Percentiles rank a stretch among this genome's conserved stretches.
phyloP scores from a whole-genome alignment of 164 flowering plant species.

The Echeveria elegans region DNA sequence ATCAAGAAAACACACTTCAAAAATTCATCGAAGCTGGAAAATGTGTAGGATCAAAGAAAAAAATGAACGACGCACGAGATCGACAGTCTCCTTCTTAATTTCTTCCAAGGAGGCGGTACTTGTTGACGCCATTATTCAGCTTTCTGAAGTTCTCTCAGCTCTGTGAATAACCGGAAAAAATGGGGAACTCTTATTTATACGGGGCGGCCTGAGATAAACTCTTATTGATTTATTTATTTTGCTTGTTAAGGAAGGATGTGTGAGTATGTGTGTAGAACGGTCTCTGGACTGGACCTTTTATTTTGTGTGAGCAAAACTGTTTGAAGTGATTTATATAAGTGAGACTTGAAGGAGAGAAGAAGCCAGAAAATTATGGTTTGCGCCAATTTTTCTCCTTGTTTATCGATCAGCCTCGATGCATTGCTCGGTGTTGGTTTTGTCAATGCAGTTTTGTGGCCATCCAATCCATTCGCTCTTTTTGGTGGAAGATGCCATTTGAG shows the following conservation, averaged over 20 bases:
- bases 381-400: background rate
- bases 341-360: background rate
- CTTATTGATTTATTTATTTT: background rate
- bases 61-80: conserved; percentile 31
- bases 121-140: conserved; percentile 2
- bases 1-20: background rate
- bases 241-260: background rate
- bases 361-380: background rate
- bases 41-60: background rate
- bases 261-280: background rate
- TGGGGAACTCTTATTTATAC: background rate
- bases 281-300: background rate
- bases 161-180: background rate
- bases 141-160: background rate
- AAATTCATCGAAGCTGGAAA: too few relatives aligned
- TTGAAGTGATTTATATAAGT: background rate
- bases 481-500: background rate
- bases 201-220: background rate
- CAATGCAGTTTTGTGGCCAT: conserved; percentile 2
- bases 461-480: background rate
- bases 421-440: conserved; percentile 4
- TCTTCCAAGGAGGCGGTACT: conserved; percentile 28
- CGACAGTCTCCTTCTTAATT: conserved; percentile 43
- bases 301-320: background rate
- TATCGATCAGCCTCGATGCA: background rate